Base-by-base conservation (phyloP, 306 rosid species). In the Pyrus communis region DNA sequence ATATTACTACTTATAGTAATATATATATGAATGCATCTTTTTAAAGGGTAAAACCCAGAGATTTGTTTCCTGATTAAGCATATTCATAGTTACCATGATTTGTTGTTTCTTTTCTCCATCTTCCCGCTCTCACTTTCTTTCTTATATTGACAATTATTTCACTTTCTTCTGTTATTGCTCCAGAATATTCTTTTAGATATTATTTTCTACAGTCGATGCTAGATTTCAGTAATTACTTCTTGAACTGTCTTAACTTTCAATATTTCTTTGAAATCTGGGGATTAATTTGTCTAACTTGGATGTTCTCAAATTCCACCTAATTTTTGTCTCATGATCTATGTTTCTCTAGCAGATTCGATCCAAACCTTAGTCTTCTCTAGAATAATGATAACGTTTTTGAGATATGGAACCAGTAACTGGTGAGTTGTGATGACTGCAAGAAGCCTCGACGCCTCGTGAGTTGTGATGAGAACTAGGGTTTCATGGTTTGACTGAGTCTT, bases 401-500 rank as follows among this genome's bases (percentile, higher is more conserved):
- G 67, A 61, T 27, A 15, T 61, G 38, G n/a, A 59, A 2, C 64
- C 27, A 23, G 10, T 38, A 38, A 38, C 10, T 38, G 10, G 42
- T 38, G 42, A 38, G 42, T 38, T 38, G 42, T 38, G 42, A 7
- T 38, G 42, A 38, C 9, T 38, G 42, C 10, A 7, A 65, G 62
- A 72, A 81, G 84, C 72, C 84, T 67, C 49, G 64, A 75, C 77
- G 81, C 74, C 84, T 73, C 57, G 59, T 45, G 40, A 23, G 71
- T 70, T 22, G 13, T 31, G 46, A 74, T 2, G 66, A 59, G 11
- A 77, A 38, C 79, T 86, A 81, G 87, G 90, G 87, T 83, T 91
- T 84, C 57, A 59, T 78, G 40, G 52, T 80, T 83, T 80, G 80
- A 82, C 93, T 77, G 84, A 76, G 75, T 75, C 80, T 76, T 80